Base-by-base conservation (phyloP, 805 yeast genomes). In the Myxozyma geophila region DNA sequence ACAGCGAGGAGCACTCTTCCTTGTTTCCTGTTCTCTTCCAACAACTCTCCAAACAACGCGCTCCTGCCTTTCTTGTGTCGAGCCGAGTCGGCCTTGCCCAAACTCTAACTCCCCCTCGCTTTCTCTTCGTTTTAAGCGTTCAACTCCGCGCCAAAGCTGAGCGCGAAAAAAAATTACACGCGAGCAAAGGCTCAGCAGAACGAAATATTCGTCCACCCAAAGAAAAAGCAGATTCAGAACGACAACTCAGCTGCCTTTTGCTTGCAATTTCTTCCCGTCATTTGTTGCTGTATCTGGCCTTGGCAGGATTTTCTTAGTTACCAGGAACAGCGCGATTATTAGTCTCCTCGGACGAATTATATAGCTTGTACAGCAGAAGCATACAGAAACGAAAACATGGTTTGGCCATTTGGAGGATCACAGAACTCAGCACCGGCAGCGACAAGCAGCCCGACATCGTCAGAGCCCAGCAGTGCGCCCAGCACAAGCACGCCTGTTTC, bases 321-420 rank as follows among this genome's bases (percentile, higher is more conserved):
- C 28, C 28, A 28, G 28, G 28, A 39, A 39, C n/a, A 39, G 43
- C 13, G 7, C 6, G n/a, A 39, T 39, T 39, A 39, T 2, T 3
- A n/a, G 6, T 9, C 41, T 37, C 13, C 43, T 13, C 13, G 2
- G 43, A 39, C n/a, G n/a, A n/a, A 12, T n/a, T 39, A 39, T 39
- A 39, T n/a, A 39, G 43, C 43, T n/a, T 17, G 10, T n/a, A 21
- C 12, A 36, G 53, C 40, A 49, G 56, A 53, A 40, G 15, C 57
- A 40, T 21, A 53, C 21, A 40, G 57, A 53, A 53, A 21, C 46
- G 21, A 40, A 53, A 51, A 19, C 21, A 53, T 53, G 57, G 57
- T 53, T 53, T 53, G 57, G 57, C 57, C 57, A 17, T 53, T 53
- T 41, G 57, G 57, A 53, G 44, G 58, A 41, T 53, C 62, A 37